Evolutionary conservation across 2,329 filamentous ascomycete species (phyloP).

Genomic region (Apiospora rasikravindrae): DNA sequence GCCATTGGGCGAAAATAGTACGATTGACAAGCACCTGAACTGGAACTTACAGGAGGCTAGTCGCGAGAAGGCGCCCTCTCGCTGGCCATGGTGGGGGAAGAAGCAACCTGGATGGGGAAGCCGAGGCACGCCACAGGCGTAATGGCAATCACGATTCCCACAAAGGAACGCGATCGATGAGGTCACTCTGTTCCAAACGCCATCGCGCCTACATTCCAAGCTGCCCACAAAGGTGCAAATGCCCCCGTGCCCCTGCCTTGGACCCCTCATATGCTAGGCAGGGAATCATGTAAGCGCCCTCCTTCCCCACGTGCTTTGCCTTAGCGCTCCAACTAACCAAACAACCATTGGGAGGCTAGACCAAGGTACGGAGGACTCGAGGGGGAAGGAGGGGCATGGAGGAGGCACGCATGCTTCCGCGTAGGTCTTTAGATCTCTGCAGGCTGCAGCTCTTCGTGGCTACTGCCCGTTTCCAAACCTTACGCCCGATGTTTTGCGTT

Average conservation of each 20-base stretch:
- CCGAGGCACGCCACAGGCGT: constrained; percentile 1
- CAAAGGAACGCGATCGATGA: neutral
- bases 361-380: neutral
- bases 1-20: neutral
- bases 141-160: neutral
- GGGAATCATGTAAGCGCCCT: neutral
- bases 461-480: neutral
- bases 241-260: too few relatives aligned
- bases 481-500: neutral
- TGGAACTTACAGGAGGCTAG: neutral
- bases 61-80: neutral
- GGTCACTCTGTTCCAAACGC: neutral
- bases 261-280: too few relatives aligned
- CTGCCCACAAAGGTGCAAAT: neutral
- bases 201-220: neutral
- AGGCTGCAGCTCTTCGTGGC: neutral
- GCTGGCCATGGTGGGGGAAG: neutral
- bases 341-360: neutral
- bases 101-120: constrained; percentile 14
- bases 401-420: neutral
- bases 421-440: neutral
- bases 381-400: neutral
- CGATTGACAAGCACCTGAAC: neutral
- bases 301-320: neutral
- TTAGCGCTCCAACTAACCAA: neutral